phyloP scores from a whole-genome alignment of 2,329 filamentous ascomycete species.

The Cordyceps cicadae region DNA sequence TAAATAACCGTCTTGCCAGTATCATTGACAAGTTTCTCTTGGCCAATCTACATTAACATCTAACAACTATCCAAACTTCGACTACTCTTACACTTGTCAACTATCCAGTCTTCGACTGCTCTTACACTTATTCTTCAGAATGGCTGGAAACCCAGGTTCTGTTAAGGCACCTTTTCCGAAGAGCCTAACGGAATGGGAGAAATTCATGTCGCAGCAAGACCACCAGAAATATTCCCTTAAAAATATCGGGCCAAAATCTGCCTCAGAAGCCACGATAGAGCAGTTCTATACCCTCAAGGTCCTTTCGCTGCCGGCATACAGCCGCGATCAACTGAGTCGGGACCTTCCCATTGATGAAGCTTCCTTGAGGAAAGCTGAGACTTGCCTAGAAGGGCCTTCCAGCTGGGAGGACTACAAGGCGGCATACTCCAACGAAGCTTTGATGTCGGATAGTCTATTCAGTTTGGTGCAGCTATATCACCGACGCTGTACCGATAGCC shows the following conservation, averaged over 20 bases:
- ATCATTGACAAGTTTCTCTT: too few relatives aligned
- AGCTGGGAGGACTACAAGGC: not conserved
- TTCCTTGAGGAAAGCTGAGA: not conserved
- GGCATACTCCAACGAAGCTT: fast-evolving
- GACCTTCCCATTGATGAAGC: not conserved
- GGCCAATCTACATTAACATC: too few relatives aligned
- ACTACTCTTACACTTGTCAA: too few relatives aligned
- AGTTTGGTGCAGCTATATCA: not conserved
- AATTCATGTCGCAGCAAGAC: not conserved
- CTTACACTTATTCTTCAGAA: too few relatives aligned
- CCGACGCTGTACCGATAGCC: not conserved
- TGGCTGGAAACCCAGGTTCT: too few relatives aligned
- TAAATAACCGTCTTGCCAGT: too few relatives aligned
- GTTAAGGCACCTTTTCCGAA: not conserved
- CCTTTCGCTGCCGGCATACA: not conserved
- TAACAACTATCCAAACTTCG: too few relatives aligned
- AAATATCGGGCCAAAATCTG: not conserved
- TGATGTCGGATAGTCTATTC: not conserved
- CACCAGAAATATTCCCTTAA: not conserved
- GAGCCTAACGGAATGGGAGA: not conserved
- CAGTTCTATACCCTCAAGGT: not conserved
- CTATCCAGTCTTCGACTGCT: too few relatives aligned
- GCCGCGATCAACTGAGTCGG: not conserved
- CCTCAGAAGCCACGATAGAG: not conserved
- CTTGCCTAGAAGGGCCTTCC: not conserved